These are phyloP conservation scores for Exobasidium cylindrosporum DNA, from an alignment of 1,284 basidiomycete genomes.

Conservation along the genomic window DNA sequence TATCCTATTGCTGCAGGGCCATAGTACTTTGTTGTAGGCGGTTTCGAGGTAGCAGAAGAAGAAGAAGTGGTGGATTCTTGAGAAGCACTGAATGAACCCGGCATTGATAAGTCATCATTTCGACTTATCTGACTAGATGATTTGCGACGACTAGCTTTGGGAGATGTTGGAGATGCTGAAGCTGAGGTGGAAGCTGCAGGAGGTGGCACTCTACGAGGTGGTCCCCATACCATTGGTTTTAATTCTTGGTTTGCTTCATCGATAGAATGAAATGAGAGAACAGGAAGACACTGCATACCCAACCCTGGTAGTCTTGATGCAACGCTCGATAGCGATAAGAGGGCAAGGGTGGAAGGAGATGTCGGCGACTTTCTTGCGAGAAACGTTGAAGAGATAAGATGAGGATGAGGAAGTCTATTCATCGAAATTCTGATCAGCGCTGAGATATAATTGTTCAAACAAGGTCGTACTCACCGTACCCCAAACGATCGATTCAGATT, in stretches of 20 bases:
- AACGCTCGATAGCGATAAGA: conserved; percentile 42
- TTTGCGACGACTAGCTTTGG: neutral
- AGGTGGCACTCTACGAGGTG: conserved; percentile 6
- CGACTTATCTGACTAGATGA: neutral
- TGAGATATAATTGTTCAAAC: too few relatives aligned
- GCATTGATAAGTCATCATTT: neutral
- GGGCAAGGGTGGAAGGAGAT: conserved; percentile 28
- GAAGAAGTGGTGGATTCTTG: neutral
- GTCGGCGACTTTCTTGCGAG: conserved; percentile 19
- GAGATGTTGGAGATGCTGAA: neutral
- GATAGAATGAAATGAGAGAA: conserved; percentile 48
- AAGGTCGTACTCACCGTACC: too few relatives aligned
- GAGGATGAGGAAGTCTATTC: conserved; percentile 36
- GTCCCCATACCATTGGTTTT: conserved; percentile 38
- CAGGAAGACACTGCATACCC: conserved; percentile 43
- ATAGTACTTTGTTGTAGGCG: neutral
- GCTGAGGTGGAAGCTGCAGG: neutral
- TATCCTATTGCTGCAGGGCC: conserved; percentile 37
- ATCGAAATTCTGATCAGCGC: too few relatives aligned
- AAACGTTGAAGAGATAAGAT: conserved; percentile 30
- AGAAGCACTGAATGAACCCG: neutral
- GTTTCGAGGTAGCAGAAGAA: neutral
- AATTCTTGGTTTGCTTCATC: conserved; percentile 30
- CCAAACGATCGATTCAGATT: too few relatives aligned
- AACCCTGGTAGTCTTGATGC: conserved; percentile 37